Percentiles rank a stretch among this genome's conserved stretches.
phyloP scores from a whole-genome alignment of 768 basidiomycete genomes.

The Lepiota venenata region DNA sequence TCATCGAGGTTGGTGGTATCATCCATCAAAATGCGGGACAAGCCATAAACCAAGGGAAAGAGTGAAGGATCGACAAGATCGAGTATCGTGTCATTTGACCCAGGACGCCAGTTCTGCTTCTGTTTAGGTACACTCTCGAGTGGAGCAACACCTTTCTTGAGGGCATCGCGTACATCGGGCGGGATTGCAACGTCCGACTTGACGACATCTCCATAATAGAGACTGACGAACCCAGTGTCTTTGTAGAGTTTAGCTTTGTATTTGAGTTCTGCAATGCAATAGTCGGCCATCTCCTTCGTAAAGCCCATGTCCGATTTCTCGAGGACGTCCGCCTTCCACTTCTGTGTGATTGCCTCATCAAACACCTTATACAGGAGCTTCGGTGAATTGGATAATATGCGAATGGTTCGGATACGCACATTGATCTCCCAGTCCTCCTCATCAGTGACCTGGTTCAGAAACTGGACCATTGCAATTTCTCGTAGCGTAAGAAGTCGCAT shows the following conservation, averaged over 20 bases:
- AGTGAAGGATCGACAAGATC: slow-evolving; percentile 43
- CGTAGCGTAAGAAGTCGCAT: slow-evolving; percentile 19
- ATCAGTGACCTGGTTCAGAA: slow-evolving; percentile 34
- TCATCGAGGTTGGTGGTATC: slow-evolving; percentile 11
- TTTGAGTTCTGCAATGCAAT: slow-evolving; percentile 17
- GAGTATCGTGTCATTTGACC: slow-evolving; percentile 35
- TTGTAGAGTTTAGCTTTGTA: slow-evolving; percentile 15
- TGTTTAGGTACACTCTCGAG: slow-evolving; percentile 32
- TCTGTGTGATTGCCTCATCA: slow-evolving; percentile 13
- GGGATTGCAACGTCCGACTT: slow-evolving; percentile 27
- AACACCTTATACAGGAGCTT: slow-evolving; percentile 11
- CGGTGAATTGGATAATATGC: not conserved
- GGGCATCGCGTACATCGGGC: slow-evolving; percentile 9
- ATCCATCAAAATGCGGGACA: slow-evolving; percentile 15
- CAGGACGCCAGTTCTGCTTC: slow-evolving; percentile 41
- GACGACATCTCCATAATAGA: slow-evolving; percentile 13
- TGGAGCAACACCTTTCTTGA: slow-evolving; percentile 18
- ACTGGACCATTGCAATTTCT: slow-evolving; percentile 29
- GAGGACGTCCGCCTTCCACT: slow-evolving; percentile 15
- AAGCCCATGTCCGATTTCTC: slow-evolving; percentile 10
- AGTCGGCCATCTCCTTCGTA: slow-evolving; percentile 15
- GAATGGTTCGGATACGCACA: slow-evolving; percentile 11
- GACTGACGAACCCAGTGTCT: slow-evolving; percentile 11
- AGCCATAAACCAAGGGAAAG: slow-evolving; percentile 31
- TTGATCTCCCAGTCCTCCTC: slow-evolving; percentile 31